Base-by-base conservation (phyloP, 2,329 filamentous ascomycete species). In the Alternaria sp. region DNA sequence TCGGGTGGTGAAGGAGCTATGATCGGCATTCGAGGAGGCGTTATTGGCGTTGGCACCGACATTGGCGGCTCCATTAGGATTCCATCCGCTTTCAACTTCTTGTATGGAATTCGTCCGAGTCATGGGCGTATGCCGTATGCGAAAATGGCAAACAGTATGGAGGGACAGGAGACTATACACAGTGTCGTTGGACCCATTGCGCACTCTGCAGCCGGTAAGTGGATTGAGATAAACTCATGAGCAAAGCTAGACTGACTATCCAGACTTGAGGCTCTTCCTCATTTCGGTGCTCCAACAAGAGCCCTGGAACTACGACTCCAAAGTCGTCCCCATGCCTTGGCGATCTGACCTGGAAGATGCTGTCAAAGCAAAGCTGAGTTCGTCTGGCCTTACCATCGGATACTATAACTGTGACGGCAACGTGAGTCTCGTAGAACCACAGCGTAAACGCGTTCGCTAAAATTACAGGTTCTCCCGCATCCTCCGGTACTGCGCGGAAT, bases 301-400 rank as follows among this genome's bases (percentile, higher is more conserved):
- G 58, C 90, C 90, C 0, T 92, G 90, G 90, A 75, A 86, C 5
- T 79, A 85, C 64, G 90, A 92, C 74, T 89, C 90, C 0, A 79
- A 87, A 2, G 87, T 89, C 0, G 75, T 87, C 25, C 87, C 89
- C 15, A 80, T 92, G 4, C 89, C 89, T 0, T 91, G 88, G 84
- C 45, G 58, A n/a, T 26, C 30, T 5, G 49, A 58, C 13, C 6
- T 36, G 15, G 59, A 67, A n/a, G 52, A 59, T 25, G 49, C 49
- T 47, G n/a, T 47, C 10, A 64, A 54, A 19, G n/a, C 51, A 7
- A 62, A 62, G 32, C 45, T 61, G 6, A 25, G 71, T 19, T 67
- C 69, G 0, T 78, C 81, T 0, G 86, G 86, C 0, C 86, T 89
- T 54, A 82, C 86, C 32, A 59, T 88, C 0, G 68, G 88, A 0